Conservation (phyloP, 495 filamentous ascomycete genomes). For the Aspergillus coremiiformis region DNA sequence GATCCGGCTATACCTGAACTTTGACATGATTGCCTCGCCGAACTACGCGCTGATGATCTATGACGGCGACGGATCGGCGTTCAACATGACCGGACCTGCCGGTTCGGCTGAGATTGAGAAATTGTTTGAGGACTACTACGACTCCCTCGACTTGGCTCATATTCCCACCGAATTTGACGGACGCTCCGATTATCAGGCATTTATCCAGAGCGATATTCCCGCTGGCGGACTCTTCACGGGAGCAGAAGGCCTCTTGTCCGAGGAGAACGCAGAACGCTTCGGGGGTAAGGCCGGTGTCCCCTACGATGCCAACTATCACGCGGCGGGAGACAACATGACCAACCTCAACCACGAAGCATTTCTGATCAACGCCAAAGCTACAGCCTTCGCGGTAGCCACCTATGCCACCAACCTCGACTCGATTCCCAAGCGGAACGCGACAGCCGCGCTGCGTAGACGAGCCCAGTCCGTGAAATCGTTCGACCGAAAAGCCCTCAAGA, state of each 20-base stretch:
- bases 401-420: slow-evolving; percentile 50
- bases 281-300: slow-evolving; percentile 53
- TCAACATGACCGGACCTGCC: slow-evolving; percentile 53
- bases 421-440: slow-evolving; percentile 22
- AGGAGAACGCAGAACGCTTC: slow-evolving; percentile 46
- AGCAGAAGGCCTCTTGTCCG: slow-evolving; percentile 59
- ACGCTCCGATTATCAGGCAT: slow-evolving; percentile 62
- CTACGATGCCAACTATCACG: slow-evolving; percentile 60
- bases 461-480: slow-evolving; percentile 3
- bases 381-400: slow-evolving; percentile 56
- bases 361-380: slow-evolving; percentile 51
- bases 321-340: slow-evolving; percentile 45
- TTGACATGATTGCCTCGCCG: slow-evolving; percentile 72
- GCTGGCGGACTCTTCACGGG: slow-evolving; percentile 63
- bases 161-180: slow-evolving; percentile 53
- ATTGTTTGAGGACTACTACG: slow-evolving; percentile 56
- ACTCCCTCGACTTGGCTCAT: slow-evolving; percentile 28
- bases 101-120: slow-evolving; percentile 58
- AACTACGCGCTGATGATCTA: slow-evolving; percentile 64
- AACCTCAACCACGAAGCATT: slow-evolving; percentile 57
- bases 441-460: slow-evolving; percentile 1
- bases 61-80: slow-evolving; percentile 60
- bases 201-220: slow-evolving; percentile 56
- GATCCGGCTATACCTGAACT: slow-evolving; percentile 64
- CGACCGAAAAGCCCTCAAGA: not conserved